A percentile compares a stretch with the other conserved stretches of the same genome.
Conservation (phyloP, 140 eudicot genomes). For the Cichorium intybus region DNA sequence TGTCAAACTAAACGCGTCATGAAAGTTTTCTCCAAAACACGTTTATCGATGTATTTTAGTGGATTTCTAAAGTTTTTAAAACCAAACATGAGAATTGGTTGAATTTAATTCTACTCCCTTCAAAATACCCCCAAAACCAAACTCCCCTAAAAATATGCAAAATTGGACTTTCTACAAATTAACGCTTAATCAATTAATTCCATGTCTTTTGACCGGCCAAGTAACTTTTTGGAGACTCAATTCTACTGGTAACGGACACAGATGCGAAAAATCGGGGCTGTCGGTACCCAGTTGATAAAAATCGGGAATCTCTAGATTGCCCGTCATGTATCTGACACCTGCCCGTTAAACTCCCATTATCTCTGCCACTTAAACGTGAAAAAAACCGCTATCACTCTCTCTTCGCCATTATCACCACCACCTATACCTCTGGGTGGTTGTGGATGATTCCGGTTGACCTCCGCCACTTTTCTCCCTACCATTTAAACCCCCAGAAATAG, state of each 20-base stretch:
- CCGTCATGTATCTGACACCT: constrained; percentile 1
- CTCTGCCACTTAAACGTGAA: background rate
- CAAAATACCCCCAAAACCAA: no score
- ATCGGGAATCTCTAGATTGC: constrained; percentile 14
- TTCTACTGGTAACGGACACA: background rate
- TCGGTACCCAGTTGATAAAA: background rate
- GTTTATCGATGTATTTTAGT: no score
- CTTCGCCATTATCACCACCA: background rate
- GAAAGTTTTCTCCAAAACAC: no score
- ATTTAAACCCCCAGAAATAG: background rate
- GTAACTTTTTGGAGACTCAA: background rate
- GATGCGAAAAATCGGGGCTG: constrained; percentile 14
- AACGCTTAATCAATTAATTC: no score
- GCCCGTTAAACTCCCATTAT: background rate
- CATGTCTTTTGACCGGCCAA: background rate
- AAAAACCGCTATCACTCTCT: background rate
- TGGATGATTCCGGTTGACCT: constrained; percentile 5
- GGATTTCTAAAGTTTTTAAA: no score
- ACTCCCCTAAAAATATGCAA: no score
- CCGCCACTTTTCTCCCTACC: background rate
- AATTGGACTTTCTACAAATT: no score
- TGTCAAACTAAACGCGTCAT: no score
- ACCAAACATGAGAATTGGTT: no score
- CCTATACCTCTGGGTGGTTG: background rate
- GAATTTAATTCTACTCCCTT: no score